Evolutionary conservation across 768 basidiomycete species (phyloP).

Genomic region (Boletus sensibilis): DNA sequence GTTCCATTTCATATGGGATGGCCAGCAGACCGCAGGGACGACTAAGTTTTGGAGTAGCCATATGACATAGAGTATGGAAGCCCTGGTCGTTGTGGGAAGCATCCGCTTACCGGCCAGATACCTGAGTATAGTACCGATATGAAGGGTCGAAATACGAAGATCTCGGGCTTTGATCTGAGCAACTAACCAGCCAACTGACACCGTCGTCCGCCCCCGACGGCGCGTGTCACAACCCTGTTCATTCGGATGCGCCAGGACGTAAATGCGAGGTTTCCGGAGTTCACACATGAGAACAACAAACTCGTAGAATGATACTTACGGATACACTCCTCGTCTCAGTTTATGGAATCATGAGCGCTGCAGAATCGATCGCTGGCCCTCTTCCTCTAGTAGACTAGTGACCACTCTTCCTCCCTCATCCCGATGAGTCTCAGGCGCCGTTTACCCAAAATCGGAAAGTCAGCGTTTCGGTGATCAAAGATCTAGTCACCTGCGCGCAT

Average conservation of each 20-base stretch:
- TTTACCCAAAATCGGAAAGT: conserved; percentile 5
- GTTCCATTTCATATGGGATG: no score
- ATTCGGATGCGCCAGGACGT: neutral
- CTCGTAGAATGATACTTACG: neutral
- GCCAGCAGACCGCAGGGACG: no score
- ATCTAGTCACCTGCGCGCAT: no score
- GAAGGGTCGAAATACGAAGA: neutral
- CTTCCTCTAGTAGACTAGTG: no score
- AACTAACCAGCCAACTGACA: neutral
- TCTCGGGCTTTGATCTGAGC: neutral
- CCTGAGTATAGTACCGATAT: neutral
- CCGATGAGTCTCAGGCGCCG: no score
- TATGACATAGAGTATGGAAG: no score
- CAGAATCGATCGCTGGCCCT: neutral
- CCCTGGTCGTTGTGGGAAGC: no score
- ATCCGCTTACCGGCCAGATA: neutral
- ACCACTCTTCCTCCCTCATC: neutral
- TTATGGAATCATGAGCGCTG: neutral
- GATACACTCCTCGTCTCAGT: neutral
- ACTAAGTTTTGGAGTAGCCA: no score
- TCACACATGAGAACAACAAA: neutral
- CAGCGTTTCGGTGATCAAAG: conserved; percentile 1
- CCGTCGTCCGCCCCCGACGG: neutral
- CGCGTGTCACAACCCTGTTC: no score
- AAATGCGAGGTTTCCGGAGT: neutral